A percentile compares a stretch with the other conserved stretches of the same genome.
These are phyloP conservation scores for Acarospora socialis DNA, from an alignment of 2,329 filamentous ascomycete genomes.

Conservation along the genomic window DNA sequence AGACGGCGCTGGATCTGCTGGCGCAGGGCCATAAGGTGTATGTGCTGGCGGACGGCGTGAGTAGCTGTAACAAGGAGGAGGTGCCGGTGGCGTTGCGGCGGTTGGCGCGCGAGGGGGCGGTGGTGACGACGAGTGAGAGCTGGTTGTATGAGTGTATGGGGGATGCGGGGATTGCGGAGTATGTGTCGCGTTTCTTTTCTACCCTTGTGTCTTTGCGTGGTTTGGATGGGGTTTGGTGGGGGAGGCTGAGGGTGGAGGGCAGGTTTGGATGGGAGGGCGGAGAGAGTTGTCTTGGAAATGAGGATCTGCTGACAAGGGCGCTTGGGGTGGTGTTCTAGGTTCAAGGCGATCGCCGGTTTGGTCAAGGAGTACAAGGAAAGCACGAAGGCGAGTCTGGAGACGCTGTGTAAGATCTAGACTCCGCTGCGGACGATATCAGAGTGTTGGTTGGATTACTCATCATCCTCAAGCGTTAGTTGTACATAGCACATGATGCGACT, in stretches of 20 bases:
- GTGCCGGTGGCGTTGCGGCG: constrained; percentile 63
- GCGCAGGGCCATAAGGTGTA: constrained; percentile 66
- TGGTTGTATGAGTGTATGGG: constrained; percentile 81
- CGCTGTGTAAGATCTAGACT: constrained; percentile 51
- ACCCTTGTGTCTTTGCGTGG: no score
- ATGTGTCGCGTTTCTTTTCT: no score
- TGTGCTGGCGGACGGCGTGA: constrained; percentile 77
- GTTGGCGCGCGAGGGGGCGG: constrained; percentile 59
- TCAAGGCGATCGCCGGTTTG: constrained; percentile 56
- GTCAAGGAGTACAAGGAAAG: constrained; percentile 63
- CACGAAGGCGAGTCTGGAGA: constrained; percentile 55
- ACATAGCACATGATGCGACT: no score
- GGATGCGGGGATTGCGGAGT: constrained; percentile 55
- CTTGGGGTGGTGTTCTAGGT: constrained; percentile 27
- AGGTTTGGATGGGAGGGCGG: constrained; percentile 10
- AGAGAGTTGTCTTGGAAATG: no score
- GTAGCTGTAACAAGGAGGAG: constrained; percentile 72
- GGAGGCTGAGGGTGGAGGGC: no score
- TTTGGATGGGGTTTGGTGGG: no score
- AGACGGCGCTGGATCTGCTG: constrained; percentile 75
- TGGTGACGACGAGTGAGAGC: constrained; percentile 77
- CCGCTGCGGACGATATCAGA: no score
- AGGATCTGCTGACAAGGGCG: constrained; percentile 6
- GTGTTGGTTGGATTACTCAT: no score
- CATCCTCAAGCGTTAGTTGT: no score